Base-by-base conservation (phyloP, 805 yeast genomes). In the Lachancea meyersii region DNA sequence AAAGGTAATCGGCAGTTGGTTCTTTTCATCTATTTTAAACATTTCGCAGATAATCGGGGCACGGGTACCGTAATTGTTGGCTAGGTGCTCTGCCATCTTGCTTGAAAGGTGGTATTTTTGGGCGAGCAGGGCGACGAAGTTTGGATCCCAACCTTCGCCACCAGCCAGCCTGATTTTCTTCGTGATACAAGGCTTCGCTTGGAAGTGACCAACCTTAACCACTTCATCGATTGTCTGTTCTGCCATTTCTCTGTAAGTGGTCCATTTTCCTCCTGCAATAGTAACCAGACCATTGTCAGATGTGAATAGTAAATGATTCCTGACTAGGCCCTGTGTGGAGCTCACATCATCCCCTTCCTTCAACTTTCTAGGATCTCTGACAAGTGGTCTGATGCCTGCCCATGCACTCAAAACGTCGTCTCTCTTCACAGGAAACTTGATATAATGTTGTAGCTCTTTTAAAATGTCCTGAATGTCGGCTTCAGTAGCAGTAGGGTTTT, bases 201-300 rank as follows among this genome's bases (percentile, higher is more conserved):
- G 50, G 44, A 73, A 67, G 37, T 65, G 54, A 14, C 64, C 67
- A 39, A 68, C 67, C 58, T 76, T 71, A 37, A 86, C 72, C 41
- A 84, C 79, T 52, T 77, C 78, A 63, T 86, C 81, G 36, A 89
- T 80, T 35, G 96, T 86, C 69, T 91, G 96, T 69, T 89, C 81
- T 18, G 97, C 96, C 97, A 89, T 89, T 70, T 87, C 95, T 70
- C 97, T 77, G 72, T 89, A 91, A 28, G 97, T 89, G 41, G 97
- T 89, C 97, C 97, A 89, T 70, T 89, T 89, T 64, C 97, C 97
- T 57, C 97, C 97, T 16, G 95, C 82, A 52, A 89, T 84, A 31
- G 97, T 89, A 31, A 89, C 72, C 53, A 89, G 75, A 20, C 91
- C 93, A 43, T 83, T 73, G 45, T 73, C 79, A 26, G 94, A 76